phyloP scores from a whole-genome alignment of 371 early-diverging fungal species.

The Circinella umbellata region DNA sequence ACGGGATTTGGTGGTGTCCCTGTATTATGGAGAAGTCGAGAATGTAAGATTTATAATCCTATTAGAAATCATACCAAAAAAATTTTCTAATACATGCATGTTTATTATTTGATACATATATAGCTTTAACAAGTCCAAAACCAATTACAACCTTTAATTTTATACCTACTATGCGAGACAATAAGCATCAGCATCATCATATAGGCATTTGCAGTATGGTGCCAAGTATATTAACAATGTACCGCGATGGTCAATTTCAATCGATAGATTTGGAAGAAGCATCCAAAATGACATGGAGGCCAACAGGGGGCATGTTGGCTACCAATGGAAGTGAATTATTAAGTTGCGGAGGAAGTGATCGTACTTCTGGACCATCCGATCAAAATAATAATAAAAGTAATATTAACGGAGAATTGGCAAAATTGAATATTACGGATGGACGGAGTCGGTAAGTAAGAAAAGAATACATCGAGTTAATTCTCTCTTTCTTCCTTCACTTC shows the following conservation, averaged over 20 bases:
- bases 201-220: background rate
- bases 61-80: background rate
- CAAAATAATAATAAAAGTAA: background rate
- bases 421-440: background rate
- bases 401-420: background rate
- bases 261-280: slow-evolving; percentile 65
- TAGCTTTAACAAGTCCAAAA: slow-evolving; percentile 52
- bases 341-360: background rate
- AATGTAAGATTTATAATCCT: slow-evolving; percentile 47
- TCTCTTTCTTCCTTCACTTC: background rate
- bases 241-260: slow-evolving; percentile 66
- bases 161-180: slow-evolving; percentile 50
- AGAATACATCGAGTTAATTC: background rate
- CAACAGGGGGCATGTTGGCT: slow-evolving; percentile 56
- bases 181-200: slow-evolving; percentile 15
- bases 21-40: slow-evolving; percentile 67
- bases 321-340: slow-evolving; percentile 4
- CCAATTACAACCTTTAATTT: slow-evolving; percentile 65
- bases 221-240: slow-evolving; percentile 56
- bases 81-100: background rate
- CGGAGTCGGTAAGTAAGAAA: background rate
- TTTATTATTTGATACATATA: background rate
- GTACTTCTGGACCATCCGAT: background rate
- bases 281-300: slow-evolving; percentile 65
- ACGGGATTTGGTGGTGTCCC: slow-evolving; percentile 47